Evolutionary conservation across 23 red algal species (phyloP).

Genomic region (Gracilaria caudata): DNA sequence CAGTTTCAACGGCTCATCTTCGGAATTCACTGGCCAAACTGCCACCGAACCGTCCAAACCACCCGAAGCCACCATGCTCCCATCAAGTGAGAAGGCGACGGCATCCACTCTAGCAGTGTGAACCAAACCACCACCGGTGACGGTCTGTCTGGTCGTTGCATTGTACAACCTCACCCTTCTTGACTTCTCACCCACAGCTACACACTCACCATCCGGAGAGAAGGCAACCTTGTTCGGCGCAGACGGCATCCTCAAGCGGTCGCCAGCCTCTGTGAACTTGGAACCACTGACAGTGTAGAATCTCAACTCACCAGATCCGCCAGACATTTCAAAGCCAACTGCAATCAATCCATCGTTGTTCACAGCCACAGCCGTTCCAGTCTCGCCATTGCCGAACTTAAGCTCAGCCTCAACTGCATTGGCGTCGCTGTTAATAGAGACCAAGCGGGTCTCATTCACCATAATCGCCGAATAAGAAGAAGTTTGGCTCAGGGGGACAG

Average conservation of each 20-base stretch:
- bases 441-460: constrained; percentile 72
- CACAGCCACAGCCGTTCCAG: constrained; percentile 55
- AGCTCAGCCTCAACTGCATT: constrained; percentile 53
- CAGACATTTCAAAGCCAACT: constrained; percentile 60
- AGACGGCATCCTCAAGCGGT: constrained; percentile 50
- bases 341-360: constrained; percentile 71
- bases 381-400: constrained; percentile 55
- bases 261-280: constrained; percentile 28
- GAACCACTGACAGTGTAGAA: constrained; percentile 55
- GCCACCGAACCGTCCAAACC: constrained; percentile 76
- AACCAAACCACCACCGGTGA: constrained; percentile 56
- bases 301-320: constrained; percentile 69
- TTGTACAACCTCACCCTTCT: constrained; percentile 80
- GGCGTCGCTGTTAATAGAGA: constrained; percentile 10
- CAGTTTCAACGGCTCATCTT: constrained; percentile 58
- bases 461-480: constrained; percentile 45
- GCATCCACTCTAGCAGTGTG: constrained; percentile 85
- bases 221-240: constrained; percentile 66
- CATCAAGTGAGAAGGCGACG: constrained; percentile 50
- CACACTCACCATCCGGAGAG: constrained; percentile 59
- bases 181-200: constrained; percentile 76
- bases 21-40: constrained; percentile 59
- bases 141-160: constrained; percentile 30
- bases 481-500: constrained; percentile 28
- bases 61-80: constrained; percentile 60